Evolutionary conservation across 2,329 filamentous ascomycete species (phyloP), one percentile per base, ranked within the genome.

Genomic region (Esteya vermicola): DNA sequence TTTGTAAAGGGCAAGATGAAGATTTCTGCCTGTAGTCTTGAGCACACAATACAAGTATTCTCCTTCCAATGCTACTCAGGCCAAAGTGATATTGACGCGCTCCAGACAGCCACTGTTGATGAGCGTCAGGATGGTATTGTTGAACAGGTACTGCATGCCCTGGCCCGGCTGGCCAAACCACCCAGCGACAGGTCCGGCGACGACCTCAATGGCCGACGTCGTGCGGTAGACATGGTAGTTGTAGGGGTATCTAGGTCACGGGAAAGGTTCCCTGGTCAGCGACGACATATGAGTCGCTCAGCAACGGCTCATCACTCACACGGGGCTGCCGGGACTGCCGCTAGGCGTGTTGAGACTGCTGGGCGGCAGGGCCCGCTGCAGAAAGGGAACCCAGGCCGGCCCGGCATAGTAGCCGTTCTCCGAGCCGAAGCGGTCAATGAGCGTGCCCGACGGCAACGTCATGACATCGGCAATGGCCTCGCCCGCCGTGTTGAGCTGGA

Each of bases 121-220:
- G 41, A 65, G 45, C 3, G 43, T 43, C 23, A 48, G 36, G 3
- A 65, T 54, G 32, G 46, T 55, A 4, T 40, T 43, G 9, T 47
- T 53, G 20, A 51, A 34, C 45, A 43, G 42, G 33, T 53, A 53
- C 47, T 53, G 56, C 33, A 63, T 49, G 27, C 66, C 66, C 28
- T 65, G 55, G 0, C 67, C 67, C 0, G 63, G 64, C 53, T 70
- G 65, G 9, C 63, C 63, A 43, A 69, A 71, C 64, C 61, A 69
- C 9, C 61, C 56, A 2, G 61, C 59, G 44, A 70, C 65, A 0
- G 65, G 64, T 0, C 67, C 68, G 9, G 60, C 51, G 0, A 56
- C 41, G 0, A 67, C 63, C 4, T 50, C 48, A 4, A 71, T 55
- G 1, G 54, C 47, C 45, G 55, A 57, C 6, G 52, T 46, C 4